Evolutionary conservation across 495 filamentous ascomycete genomes (phyloP), one percentile per base, ranked within the genome.

Genomic region (Articulospora tetracladia): DNA sequence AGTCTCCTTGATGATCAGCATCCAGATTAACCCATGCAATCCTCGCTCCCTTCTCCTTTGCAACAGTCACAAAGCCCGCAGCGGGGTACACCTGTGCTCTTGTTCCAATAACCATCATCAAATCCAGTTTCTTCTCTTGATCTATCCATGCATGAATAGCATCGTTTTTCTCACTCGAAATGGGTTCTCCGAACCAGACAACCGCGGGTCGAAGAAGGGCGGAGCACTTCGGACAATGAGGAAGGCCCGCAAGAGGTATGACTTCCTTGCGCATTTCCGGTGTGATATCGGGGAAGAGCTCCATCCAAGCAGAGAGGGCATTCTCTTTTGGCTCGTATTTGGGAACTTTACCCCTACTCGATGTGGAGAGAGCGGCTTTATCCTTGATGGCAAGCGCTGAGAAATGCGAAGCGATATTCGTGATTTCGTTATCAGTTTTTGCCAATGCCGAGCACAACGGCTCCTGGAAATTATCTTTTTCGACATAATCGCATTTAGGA

Each of bases 61-160:
- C 88, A 53, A 68, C 58, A n/a, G 85, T 76, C 7, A 87, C 79
- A 61, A 79, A 86, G 23, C 80, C 82, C 1, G 91, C 90, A 0
- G 91, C 91, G 0, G 91, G 91, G 41, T 75, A 53, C 0, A 96
- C 90, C 19, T 76, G 73, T 0, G 86, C 79, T 58, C 83, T 88
- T 0, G 91, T 95, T 1, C 91, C 91, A 62, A 95, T 85, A 1
- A 94, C 91, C 53, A 96, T 73, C 15, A 91, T 88, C 28, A 95
- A 72, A 68, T 93, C 90, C 6, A 92, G 22, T 32, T 46, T 74
- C 48, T 36, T 59, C 22, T 63, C 67, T 17, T 66, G 17, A 0
- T 70, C 66, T 28, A 96, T 81, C 82, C 84, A 94, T 1, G 74
- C 60, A 27, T 90, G 81, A 3, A 92, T 79, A 1, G 70, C 71